Base-by-base conservation (phyloP, 2,329 filamentous ascomycete species). In the Incumbomyces delicatus region DNA sequence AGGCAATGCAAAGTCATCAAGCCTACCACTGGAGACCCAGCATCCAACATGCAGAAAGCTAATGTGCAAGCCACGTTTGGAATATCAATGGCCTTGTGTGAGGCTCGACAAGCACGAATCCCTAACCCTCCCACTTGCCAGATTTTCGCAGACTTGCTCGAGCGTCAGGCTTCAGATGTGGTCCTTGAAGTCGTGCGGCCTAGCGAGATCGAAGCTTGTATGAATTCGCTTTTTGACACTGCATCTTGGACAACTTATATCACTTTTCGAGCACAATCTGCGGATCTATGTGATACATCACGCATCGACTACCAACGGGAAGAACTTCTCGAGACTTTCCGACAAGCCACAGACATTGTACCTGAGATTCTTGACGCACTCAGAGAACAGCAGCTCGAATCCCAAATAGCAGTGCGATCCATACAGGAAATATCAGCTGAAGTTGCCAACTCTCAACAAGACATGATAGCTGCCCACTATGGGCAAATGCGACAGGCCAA, bases 271-370 rank as follows among this genome's bases (percentile, higher is more conserved):
- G 33, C 33, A 37, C 42, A 45, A 22, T 45, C 42, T 18, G 22
- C 22, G 8, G 42, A 45, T 38, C 42, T 45, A 10, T 45, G 42
- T 29, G 42, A 45, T 30, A 37, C 42, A 16, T 45, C 42, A 2
- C 42, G 42, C 34, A 29, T 45, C 14, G 42, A 38, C 22, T 45
- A 45, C 33, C 42, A 45, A 13, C 42, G 42, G 31, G 42, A 45
- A 38, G 42, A 45, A 31, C 30, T 45, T n/a, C 34, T 45, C 7
- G 33, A 45, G 18, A 29, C 32, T 20, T 45, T 37, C 14, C 18
- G 42, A 17, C 33, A 45, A 38, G 42, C 42, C 11, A 37, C 42
- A 18, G 30, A 29, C 27, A 20, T 38, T n/a, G 18, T 45, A 12
- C 42, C 42, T 11, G 42, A 45, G n/a, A 38, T 45, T 14, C 14